These are phyloP conservation scores for Xylaria curta DNA, from an alignment of 495 filamentous ascomycete species.

Conservation along the genomic window DNA sequence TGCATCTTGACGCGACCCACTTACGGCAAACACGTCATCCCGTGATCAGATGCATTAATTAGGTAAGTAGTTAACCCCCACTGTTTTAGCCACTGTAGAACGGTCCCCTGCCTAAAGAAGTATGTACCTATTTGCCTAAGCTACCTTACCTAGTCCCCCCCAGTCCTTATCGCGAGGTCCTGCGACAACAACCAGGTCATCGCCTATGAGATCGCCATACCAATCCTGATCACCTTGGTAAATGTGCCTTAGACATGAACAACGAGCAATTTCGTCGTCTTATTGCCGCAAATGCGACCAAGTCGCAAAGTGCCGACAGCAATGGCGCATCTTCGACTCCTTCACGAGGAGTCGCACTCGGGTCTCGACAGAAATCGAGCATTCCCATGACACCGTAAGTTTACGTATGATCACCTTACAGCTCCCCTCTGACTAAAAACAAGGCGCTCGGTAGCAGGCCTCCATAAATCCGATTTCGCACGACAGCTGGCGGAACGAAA, in stretches of 20 bases:
- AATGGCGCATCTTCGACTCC: constrained; percentile 49
- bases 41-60: constrained; percentile 29
- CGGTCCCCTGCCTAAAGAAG: neutral
- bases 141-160: neutral
- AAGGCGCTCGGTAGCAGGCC: constrained; percentile 70
- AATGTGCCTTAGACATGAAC: constrained; percentile 68
- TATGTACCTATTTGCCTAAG: neutral
- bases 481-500: constrained; percentile 84
- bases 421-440: constrained; percentile 39
- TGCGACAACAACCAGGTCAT: neutral
- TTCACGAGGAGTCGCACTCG: constrained; percentile 53
- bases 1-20: constrained; percentile 11
- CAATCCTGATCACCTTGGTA: neutral
- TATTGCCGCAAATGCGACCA: constrained; percentile 60
- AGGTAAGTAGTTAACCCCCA: too few species aligned
- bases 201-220: neutral
- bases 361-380: constrained; percentile 71
- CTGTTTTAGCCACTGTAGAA: neutral
- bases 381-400: constrained; percentile 88
- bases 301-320: constrained; percentile 39
- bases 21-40: constrained; percentile 37
- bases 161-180: too few species aligned
- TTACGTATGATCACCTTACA: neutral
- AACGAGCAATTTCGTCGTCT: constrained; percentile 95
- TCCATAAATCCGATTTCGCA: constrained; percentile 71